Base-by-base conservation (phyloP, 2,329 filamentous ascomycete genomes). In the Colletotrichum zoysiae region DNA sequence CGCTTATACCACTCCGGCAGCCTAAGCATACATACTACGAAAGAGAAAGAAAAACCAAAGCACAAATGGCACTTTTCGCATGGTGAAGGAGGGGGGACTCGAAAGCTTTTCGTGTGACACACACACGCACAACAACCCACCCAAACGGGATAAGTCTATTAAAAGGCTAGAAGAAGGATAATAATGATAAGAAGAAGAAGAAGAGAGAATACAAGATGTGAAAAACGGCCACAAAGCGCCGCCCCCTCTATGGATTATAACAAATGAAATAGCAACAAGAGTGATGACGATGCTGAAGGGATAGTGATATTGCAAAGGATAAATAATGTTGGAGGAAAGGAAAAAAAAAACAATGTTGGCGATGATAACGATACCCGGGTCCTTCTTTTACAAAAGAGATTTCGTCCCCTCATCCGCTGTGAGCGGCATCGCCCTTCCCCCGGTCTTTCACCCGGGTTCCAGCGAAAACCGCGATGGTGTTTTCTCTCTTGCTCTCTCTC, bases 371-470 rank as follows among this genome's bases (percentile, higher is more conserved):
- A 51, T 51, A 33, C 16, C 40, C 8, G 30, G n/a, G 12, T 48
- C 23, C 42, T 23, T 18, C 9, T 30, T 30, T 46, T 14, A 70
- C 69, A 71, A 71, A 71, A 60, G 65, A 33, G 48, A 71, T 18
- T 44, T 67, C 68, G 35, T 59, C 68, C 65, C 60, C 57, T 64
- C 53, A 71, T 71, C 69, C 65, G 50, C 69, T 56, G 59, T 6
- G 14, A 42, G 35, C 65, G 57, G 65, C 35, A 23, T 53, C 42
- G 26, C 68, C 64, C 56, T 51, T 57, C 58, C 64, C 68, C 68
- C 65, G 20, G 68, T 71, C 42, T 71, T 71, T 68, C 68, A 56
- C 64, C 68, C 68, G 16, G 68, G 68, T 58, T 71, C 57, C n/a
- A 56, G 57, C 57, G 58, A 50, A 23, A 35, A 35, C 68, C 65